These are phyloP conservation scores for Starmera amethionina DNA, from an alignment of 805 yeast species.

Conservation along the genomic window DNA sequence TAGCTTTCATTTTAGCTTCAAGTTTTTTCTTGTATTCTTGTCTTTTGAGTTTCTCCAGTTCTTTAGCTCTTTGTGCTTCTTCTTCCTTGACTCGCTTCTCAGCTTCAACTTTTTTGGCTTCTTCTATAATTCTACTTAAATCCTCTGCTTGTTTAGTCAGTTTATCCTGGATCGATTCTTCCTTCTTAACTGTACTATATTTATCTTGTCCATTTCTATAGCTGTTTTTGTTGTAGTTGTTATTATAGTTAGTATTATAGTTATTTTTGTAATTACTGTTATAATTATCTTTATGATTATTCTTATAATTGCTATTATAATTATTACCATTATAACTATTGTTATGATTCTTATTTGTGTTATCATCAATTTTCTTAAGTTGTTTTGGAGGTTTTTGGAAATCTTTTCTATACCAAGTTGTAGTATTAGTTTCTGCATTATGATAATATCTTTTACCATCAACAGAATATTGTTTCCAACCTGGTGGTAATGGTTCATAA, in stretches of 20 bases:
- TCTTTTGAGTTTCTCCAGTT: slow-evolving; percentile 20
- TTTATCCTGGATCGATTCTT: slow-evolving; percentile 1
- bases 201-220: no score
- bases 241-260: no score
- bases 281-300: no score
- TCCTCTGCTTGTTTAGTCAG: slow-evolving; percentile 13
- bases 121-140: slow-evolving; percentile 29
- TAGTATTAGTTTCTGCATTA: slow-evolving; percentile 27
- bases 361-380: no score
- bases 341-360: no score
- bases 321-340: no score
- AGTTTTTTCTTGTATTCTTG: slow-evolving; percentile 24
- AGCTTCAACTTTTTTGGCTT: slow-evolving; percentile 24
- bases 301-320: no score
- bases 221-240: no score
- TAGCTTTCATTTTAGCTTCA: slow-evolving; percentile 13
- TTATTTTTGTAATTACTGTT: no score
- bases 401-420: slow-evolving; percentile 37
- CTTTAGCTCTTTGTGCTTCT: slow-evolving; percentile 13
- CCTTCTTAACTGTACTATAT: no score
- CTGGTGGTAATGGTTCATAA: slow-evolving; percentile 15
- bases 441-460: slow-evolving; percentile 40
- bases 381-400: neutral
- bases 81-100: slow-evolving; percentile 13
- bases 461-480: slow-evolving; percentile 47